phyloP scores from a whole-genome alignment of 768 basidiomycete species.

The Tulasnella sp. region DNA sequence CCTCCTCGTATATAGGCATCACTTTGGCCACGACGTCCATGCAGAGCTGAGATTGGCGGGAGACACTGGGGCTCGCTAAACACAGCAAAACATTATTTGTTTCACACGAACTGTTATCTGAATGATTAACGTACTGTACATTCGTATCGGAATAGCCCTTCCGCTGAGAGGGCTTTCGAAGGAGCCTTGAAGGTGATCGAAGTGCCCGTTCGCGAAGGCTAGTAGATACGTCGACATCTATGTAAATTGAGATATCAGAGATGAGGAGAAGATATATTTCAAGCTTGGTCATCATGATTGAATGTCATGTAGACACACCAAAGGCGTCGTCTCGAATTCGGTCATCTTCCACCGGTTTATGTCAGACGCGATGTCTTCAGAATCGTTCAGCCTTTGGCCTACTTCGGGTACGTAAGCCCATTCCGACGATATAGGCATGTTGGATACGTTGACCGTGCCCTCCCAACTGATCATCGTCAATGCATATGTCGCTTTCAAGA shows the following conservation, averaged over 20 bases:
- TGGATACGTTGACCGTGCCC: conserved; percentile 68
- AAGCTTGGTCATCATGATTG: background rate
- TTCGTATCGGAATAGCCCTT: conserved; percentile 66
- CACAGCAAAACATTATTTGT: background rate
- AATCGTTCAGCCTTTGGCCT: conserved; percentile 20
- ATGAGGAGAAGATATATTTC: background rate
- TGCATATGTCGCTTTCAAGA: conserved; percentile 60
- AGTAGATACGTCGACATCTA: conserved; percentile 83
- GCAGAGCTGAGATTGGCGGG: conserved; percentile 72
- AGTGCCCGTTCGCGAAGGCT: conserved; percentile 73
- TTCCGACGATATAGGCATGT: conserved; percentile 72
- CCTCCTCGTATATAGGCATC: conserved; percentile 80
- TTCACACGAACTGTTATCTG: background rate
- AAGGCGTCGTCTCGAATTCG: conserved; percentile 68
- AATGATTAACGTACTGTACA: conserved; percentile 49
- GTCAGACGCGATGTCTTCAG: conserved; percentile 27
- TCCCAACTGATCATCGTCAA: conserved; percentile 67
- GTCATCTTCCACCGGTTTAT: conserved; percentile 61
- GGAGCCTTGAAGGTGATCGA: conserved; percentile 58
- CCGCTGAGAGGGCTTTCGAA: conserved; percentile 73
- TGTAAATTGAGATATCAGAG: background rate
- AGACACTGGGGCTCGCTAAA: conserved; percentile 66
- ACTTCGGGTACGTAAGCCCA: conserved; percentile 31
- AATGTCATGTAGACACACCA: conserved; percentile 27
- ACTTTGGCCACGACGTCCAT: conserved; percentile 76